These are phyloP conservation scores for Chaetomiaceae sp. DNA, from an alignment of 2,329 filamentous ascomycete genomes.

Conservation along the genomic window DNA sequence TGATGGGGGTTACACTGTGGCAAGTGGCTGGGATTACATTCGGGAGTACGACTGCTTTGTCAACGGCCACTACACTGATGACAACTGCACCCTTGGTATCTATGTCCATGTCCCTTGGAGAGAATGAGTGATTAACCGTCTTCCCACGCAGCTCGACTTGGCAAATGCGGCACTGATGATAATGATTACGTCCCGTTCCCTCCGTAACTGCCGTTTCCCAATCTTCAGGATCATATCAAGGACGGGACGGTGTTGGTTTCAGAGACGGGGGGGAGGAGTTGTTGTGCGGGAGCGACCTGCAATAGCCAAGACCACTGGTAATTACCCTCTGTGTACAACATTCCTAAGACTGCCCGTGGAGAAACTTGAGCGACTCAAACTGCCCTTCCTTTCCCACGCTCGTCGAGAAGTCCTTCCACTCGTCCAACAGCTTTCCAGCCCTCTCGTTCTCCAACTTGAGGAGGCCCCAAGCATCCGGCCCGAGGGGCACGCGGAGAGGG, in stretches of 20 bases:
- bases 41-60: slow-evolving; percentile 1
- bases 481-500: slow-evolving; percentile 40
- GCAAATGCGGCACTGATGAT: too few species aligned
- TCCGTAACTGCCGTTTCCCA: too few species aligned
- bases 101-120: background rate
- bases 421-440: slow-evolving; percentile 31
- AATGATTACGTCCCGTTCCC: too few species aligned
- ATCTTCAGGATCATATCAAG: too few species aligned
- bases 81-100: background rate
- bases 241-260: too few species aligned
- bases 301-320: too few species aligned
- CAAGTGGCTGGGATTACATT: slow-evolving; percentile 5
- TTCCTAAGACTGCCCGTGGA: background rate
- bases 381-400: slow-evolving; percentile 13
- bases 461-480: slow-evolving; percentile 35
- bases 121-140: too few species aligned
- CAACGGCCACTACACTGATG: slow-evolving; percentile 7
- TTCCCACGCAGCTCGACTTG: too few species aligned
- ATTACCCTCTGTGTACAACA: too few species aligned
- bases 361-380: slow-evolving; percentile 5
- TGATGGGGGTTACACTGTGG: too few species aligned
- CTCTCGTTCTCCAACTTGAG: slow-evolving; percentile 32
- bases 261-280: too few species aligned
- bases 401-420: slow-evolving; percentile 31
- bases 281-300: too few species aligned